Conservation (phyloP, 1,139 yeast species). For the Saccharomyces hybrid region DNA sequence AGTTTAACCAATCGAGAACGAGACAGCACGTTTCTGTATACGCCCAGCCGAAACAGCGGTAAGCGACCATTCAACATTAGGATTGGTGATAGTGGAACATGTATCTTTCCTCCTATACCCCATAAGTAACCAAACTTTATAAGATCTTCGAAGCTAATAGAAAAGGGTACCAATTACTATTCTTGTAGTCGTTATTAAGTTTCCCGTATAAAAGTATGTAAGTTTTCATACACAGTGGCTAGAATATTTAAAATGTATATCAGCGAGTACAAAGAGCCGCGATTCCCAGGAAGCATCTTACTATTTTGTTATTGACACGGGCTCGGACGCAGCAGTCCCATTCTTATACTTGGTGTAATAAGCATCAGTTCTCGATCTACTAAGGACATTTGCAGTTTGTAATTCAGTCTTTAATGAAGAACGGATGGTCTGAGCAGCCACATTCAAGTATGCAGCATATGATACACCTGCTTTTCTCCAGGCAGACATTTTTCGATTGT, state of each 20-base stretch:
- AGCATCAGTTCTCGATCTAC: conserved; percentile 68
- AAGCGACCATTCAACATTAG: background rate
- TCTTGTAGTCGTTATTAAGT: background rate
- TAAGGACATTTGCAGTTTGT: conserved; percentile 63
- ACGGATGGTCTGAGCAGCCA: conserved; percentile 88
- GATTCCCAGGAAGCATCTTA: conserved; percentile 3
- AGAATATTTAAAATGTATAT: conserved; percentile 1
- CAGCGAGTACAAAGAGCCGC: background rate
- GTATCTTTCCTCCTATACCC: too few relatives aligned
- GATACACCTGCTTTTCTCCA: conserved; percentile 86
- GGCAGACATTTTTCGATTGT: conserved; percentile 44
- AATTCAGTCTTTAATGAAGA: conserved; percentile 81
- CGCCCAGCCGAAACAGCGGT: background rate
- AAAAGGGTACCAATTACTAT: background rate
- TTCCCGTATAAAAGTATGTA: conserved; percentile 1
- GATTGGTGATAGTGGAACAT: background rate
- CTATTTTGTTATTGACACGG: conserved; percentile 31
- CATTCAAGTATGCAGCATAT: conserved; percentile 80
- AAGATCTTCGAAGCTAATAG: background rate
- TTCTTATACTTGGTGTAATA: conserved; percentile 65
- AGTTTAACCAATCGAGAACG: background rate
- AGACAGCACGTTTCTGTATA: background rate
- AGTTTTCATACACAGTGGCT: background rate
- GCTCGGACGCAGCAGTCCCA: conserved; percentile 44
- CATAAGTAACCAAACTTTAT: background rate